Evolutionary conservation across 2,329 filamentous ascomycete species (phyloP).

Genomic region (Setomelanomma holmii): DNA sequence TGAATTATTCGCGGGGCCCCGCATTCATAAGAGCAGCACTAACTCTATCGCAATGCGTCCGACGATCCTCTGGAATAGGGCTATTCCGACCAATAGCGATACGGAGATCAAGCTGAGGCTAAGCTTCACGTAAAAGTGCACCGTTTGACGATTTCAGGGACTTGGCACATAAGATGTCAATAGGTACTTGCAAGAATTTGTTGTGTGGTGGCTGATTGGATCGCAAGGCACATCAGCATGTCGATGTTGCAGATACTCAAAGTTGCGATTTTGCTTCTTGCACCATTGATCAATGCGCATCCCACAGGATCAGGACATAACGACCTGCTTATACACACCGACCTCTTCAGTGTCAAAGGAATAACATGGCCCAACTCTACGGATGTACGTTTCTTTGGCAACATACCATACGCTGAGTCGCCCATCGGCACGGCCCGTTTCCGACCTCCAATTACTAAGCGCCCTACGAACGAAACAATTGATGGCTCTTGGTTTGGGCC

Average conservation of each 20-base stretch:
- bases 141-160: background rate
- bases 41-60: background rate
- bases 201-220: too few species aligned
- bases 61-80: slow-evolving; percentile 7
- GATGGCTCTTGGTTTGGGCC: slow-evolving; percentile 28
- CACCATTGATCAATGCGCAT: slow-evolving; percentile 4
- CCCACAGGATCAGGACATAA: slow-evolving; percentile 2
- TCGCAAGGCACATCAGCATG: slow-evolving; percentile 1
- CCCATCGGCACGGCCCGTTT: slow-evolving; percentile 21
- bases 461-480: slow-evolving; percentile 15
- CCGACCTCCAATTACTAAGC: slow-evolving; percentile 23
- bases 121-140: slow-evolving; percentile 8
- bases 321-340: slow-evolving; percentile 23
- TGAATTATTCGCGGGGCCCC: slow-evolving; percentile 15
- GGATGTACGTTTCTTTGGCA: slow-evolving; percentile 27
- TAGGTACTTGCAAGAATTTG: background rate
- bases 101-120: background rate
- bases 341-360: slow-evolving; percentile 24
- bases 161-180: background rate
- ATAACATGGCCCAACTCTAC: slow-evolving; percentile 24
- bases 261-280: slow-evolving; percentile 5
- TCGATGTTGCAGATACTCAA: slow-evolving; percentile 2
- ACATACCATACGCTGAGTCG: slow-evolving; percentile 27
- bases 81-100: slow-evolving; percentile 12
- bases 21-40: slow-evolving; percentile 2